Base-by-base conservation (phyloP, 306 rosid species). In the Cotoneaster glaucophyllus region DNA sequence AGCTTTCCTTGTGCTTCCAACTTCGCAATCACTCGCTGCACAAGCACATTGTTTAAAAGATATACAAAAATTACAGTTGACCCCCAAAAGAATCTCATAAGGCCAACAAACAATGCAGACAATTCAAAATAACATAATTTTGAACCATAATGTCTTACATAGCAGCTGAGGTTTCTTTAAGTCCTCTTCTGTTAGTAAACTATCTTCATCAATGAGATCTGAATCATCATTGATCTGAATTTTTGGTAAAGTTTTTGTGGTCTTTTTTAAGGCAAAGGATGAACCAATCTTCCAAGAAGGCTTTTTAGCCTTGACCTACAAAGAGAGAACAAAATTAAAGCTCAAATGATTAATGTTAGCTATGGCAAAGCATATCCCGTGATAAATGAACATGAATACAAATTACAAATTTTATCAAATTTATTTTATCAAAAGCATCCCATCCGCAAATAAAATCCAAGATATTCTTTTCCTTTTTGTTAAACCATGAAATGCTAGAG, bases 121-220 rank as follows among this genome's bases (percentile, higher is more conserved):
- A 37, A 41, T 39, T 64, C 64, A n/a, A 8, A 48, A 31, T 34
- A 53, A 2, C 2, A 24, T 17, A 31, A 29, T 62, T 64, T 25
- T 15, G 44, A 32, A 50, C 44, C 63, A 53, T 8, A 8, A n/a
- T 34, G 37, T 70, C 81, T 71, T 86, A 93, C 98, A 88, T 21
- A 45, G 29, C 50, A 83, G 76, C 77, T 86, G 86, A 21, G 98
- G 97, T 83, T 89, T 95, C 88, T 82, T 83, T 52, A 95, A 82
- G 83, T 95, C 99, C 78, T 95, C 97, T 67, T 92, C 97, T 52
- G 92, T 87, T 80, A 95, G 82, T 41, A 95, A 87, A 82, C 91
- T 92, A 79, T 95, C 97, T 78, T 95, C 99, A 80, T 93, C 98
- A 18, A 95, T 92, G 76, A 95, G 84, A 89, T 95, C 96, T 2